Percentiles rank a stretch among this genome's conserved stretches.
phyloP scores from a whole-genome alignment of 805 yeast genomes.

The Peterozyma toletana region DNA sequence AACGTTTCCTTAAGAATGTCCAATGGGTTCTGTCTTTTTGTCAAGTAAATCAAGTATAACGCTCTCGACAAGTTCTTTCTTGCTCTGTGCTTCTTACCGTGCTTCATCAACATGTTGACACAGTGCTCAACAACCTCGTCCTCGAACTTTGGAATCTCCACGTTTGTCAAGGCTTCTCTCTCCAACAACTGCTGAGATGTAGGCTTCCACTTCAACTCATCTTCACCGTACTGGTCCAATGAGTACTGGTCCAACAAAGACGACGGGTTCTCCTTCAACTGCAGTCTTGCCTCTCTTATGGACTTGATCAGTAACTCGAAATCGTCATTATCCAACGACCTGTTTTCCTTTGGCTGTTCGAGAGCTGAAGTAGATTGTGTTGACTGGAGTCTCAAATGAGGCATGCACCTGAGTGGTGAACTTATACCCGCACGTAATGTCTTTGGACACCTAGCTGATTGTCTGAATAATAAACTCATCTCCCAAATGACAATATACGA shows the following conservation, averaged over 20 bases:
- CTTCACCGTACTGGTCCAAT: slow-evolving; percentile 66
- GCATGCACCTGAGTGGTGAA: no score
- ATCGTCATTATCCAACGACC: no score
- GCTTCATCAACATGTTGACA: slow-evolving; percentile 84
- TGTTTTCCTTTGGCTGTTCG: no score
- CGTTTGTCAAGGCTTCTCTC: slow-evolving; percentile 37
- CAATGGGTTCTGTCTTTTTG: slow-evolving; percentile 74
- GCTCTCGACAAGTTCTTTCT: slow-evolving; percentile 69
- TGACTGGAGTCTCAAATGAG: no score
- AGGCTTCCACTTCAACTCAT: slow-evolving; percentile 63
- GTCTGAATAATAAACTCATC: no score
- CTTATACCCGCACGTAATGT: no score
- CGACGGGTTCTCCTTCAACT: no score
- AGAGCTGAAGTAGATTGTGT: no score
- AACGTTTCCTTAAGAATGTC: slow-evolving; percentile 64
- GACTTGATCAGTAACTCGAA: no score
- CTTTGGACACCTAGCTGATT: no score
- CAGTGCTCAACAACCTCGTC: slow-evolving; percentile 75
- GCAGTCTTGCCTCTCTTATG: no score
- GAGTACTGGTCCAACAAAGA: slow-evolving; percentile 40
- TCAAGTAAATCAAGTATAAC: slow-evolving; percentile 68
- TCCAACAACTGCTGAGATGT: slow-evolving; percentile 58
- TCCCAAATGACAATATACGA: no score
- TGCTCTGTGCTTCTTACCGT: slow-evolving; percentile 82
- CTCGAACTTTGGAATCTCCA: slow-evolving; percentile 50